Evolutionary conservation across 2,329 filamentous ascomycete species (phyloP).

Genomic region (Neospermospora avenae): DNA sequence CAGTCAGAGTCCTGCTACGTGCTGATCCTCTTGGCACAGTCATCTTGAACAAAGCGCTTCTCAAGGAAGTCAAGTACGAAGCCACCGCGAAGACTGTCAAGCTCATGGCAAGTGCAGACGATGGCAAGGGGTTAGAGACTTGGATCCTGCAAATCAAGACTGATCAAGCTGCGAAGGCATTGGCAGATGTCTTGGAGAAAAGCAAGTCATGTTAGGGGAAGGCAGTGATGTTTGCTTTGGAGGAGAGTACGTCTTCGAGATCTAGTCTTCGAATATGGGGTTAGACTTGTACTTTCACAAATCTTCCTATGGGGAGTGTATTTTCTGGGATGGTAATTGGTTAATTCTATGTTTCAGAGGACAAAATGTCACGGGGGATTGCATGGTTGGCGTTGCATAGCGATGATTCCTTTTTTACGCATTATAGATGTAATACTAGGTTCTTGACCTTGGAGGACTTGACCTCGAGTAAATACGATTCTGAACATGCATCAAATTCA

Average conservation of each 20-base stretch:
- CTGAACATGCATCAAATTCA: not conserved
- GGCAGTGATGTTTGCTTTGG: not conserved
- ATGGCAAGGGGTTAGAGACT: conserved; percentile 58
- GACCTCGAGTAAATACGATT: not conserved
- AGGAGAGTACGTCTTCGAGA: not conserved
- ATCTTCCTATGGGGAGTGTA: not conserved
- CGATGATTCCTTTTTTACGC: conserved; percentile 10
- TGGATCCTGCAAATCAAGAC: conserved; percentile 72
- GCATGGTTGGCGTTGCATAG: conserved; percentile 24
- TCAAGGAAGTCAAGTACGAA: conserved; percentile 61
- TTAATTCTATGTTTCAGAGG: not conserved
- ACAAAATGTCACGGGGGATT: not conserved
- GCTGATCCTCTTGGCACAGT: conserved; percentile 73
- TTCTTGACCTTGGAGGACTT: not conserved
- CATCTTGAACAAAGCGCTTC: conserved; percentile 65
- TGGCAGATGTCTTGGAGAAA: conserved; percentile 41
- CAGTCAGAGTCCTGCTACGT: conserved; percentile 66
- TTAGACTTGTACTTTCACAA: not conserved
- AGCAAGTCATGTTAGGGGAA: conserved; percentile 42
- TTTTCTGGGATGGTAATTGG: not conserved
- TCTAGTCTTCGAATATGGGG: not conserved
- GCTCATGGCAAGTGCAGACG: conserved; percentile 54
- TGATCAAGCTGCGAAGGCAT: conserved; percentile 46
- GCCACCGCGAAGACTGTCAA: conserved; percentile 58
- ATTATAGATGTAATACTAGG: conserved; percentile 19